Conservation (phyloP, 2,329 filamentous ascomycete genomes). For the Metarhizium brunneum region DNA sequence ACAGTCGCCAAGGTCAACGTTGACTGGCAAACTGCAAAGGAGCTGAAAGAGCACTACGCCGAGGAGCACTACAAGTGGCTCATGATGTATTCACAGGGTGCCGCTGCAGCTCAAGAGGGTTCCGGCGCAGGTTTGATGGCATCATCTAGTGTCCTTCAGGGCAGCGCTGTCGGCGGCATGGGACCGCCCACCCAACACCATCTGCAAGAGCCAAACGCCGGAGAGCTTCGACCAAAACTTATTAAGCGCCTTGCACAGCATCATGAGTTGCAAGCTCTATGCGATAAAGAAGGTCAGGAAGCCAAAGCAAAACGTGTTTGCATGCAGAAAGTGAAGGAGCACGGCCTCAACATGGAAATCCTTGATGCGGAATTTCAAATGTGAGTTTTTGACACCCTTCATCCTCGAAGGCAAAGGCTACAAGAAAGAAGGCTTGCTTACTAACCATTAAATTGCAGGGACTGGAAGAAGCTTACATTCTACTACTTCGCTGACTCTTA, state of each 20-base stretch:
- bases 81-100: conserved; percentile 94
- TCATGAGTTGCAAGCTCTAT: conserved; percentile 80
- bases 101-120: conserved; percentile 51
- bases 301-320: conserved; percentile 95
- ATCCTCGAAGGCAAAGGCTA: not conserved
- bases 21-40: conserved; percentile 78
- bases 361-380: conserved; percentile 97
- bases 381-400: conserved; percentile 44
- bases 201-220: conserved; percentile 58
- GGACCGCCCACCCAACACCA: conserved; percentile 65
- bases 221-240: conserved; percentile 86
- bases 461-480: conserved; percentile 98
- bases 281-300: conserved; percentile 95
- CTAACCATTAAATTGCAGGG: conserved; percentile 45
- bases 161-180: conserved; percentile 69
- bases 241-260: conserved; percentile 91
- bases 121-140: conserved; percentile 54
- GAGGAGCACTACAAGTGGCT: conserved; percentile 98
- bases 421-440: not conserved
- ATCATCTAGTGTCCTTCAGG: conserved; percentile 52
- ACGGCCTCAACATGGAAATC: conserved; percentile 95
- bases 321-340: conserved; percentile 92
- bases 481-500: conserved; percentile 98
- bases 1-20: conserved; percentile 86
- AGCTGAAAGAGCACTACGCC: conserved; percentile 81